Evolutionary conservation across 1,284 basidiomycete genomes (phyloP).

Genomic region (Ustanciosporium gigantosporum): DNA sequence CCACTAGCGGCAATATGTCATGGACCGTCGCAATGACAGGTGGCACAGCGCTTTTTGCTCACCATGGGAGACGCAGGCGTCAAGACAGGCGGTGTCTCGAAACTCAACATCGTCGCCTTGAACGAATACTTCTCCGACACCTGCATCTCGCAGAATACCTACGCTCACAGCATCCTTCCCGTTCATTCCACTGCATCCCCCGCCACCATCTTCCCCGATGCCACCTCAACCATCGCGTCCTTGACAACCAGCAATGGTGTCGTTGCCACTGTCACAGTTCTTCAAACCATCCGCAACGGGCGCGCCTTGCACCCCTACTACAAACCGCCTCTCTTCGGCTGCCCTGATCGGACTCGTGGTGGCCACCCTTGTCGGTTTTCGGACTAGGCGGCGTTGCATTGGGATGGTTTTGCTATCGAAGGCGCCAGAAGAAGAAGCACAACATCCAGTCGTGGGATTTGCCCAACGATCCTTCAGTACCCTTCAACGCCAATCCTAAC

Average conservation of each 20-base stretch:
- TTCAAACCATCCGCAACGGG: slow-evolving; percentile 35
- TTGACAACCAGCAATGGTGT: slow-evolving; percentile 29
- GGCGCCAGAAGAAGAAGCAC: slow-evolving; percentile 18
- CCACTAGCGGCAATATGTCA: slow-evolving; percentile 6
- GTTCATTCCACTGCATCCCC: slow-evolving; percentile 17
- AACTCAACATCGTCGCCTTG: slow-evolving; percentile 29
- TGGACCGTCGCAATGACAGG: slow-evolving; percentile 28
- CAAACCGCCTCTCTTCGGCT: slow-evolving; percentile 5
- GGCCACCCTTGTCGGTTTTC: slow-evolving; percentile 12
- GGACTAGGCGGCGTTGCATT: slow-evolving; percentile 18
- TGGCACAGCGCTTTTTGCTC: slow-evolving; percentile 33
- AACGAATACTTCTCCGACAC: slow-evolving; percentile 25
- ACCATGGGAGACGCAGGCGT: slow-evolving; percentile 23
- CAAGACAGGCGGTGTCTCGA: slow-evolving; percentile 30
- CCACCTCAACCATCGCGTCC: slow-evolving; percentile 26
- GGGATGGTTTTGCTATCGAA: slow-evolving; percentile 35
- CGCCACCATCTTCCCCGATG: slow-evolving; percentile 34
- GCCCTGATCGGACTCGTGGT: slow-evolving; percentile 24
- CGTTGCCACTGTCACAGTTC: slow-evolving; percentile 28
- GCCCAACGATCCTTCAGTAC: slow-evolving; percentile 24
- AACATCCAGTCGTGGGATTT: slow-evolving; percentile 36
- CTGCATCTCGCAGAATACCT: slow-evolving; percentile 12
- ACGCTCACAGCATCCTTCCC: slow-evolving; percentile 15
- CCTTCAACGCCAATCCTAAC: slow-evolving; percentile 26
- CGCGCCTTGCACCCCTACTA: slow-evolving; percentile 3